Conservation (phyloP, 371 early-diverging fungal species). For the Apophysomyces sp. region DNA sequence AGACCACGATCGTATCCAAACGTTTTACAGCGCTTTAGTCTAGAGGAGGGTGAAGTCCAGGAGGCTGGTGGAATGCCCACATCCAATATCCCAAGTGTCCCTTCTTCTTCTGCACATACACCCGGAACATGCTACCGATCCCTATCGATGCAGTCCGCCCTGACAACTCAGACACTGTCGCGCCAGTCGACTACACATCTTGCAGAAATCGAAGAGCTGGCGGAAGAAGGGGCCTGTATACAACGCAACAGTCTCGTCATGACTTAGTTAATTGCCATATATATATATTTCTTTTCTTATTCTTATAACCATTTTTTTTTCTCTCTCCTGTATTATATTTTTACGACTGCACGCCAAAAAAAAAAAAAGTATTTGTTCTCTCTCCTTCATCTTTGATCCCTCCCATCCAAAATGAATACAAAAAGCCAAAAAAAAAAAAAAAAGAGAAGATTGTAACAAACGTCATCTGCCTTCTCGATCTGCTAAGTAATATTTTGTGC, state of each 20-base stretch:
- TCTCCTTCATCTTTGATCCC: not conserved
- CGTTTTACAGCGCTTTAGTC: slow-evolving; percentile 16
- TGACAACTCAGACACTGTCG: slow-evolving; percentile 13
- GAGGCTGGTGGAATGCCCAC: not conserved
- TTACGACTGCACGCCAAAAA: not conserved
- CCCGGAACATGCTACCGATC: slow-evolving; percentile 3
- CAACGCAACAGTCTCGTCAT: slow-evolving; percentile 1
- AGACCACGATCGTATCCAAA: slow-evolving; percentile 42
- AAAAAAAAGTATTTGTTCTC: not conserved
- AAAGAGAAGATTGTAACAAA: too few relatives aligned
- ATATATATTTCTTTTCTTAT: not conserved
- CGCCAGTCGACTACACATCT: slow-evolving; percentile 24
- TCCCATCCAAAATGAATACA: not conserved
- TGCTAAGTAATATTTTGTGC: too few relatives aligned
- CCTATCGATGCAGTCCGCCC: slow-evolving; percentile 8
- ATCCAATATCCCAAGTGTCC: not conserved
- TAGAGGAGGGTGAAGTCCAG: slow-evolving; percentile 7
- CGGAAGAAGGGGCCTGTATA: not conserved
- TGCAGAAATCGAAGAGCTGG: slow-evolving; percentile 17
- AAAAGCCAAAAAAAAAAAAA: not conserved
- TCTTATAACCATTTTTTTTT: not conserved
- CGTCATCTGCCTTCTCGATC: too few relatives aligned
- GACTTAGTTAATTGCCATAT: not conserved
- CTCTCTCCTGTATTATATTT: not conserved
- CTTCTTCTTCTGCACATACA: slow-evolving; percentile 1